Evolutionary conservation across 106 monocot genomes (phyloP).

Genomic region (Dendrobium catenatum): DNA sequence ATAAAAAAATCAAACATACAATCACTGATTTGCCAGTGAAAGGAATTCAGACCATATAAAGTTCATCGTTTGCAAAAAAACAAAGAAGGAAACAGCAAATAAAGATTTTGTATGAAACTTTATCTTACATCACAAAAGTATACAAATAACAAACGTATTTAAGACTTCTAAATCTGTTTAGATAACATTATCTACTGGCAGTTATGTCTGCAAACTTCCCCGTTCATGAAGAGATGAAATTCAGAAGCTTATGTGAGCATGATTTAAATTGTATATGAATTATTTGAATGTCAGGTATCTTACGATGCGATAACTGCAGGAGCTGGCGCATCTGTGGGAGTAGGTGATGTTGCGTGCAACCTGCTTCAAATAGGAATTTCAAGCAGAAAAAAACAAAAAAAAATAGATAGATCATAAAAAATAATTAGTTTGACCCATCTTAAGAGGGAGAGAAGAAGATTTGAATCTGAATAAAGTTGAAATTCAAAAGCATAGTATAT

Average conservation of each 20-base stretch:
- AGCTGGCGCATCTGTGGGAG: background rate
- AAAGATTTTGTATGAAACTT: background rate
- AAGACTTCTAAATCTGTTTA: too few species aligned
- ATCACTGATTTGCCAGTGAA: background rate
- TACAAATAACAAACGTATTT: background rate
- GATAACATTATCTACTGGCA: too few species aligned
- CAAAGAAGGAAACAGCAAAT: background rate
- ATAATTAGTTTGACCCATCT: background rate
- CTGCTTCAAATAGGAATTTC: conserved; percentile 3
- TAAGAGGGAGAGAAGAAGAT: background rate
- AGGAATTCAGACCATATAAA: background rate
- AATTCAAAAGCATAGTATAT: background rate
- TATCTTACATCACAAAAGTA: background rate
- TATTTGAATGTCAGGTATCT: background rate
- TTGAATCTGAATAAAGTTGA: background rate
- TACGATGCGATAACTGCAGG: conserved; percentile 3
- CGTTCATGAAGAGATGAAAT: too few species aligned
- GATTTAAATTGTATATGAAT: background rate
- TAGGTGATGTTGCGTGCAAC: background rate
- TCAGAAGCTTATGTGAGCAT: too few species aligned
- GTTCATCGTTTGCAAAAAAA: background rate
- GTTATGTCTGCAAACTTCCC: too few species aligned
- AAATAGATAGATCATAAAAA: background rate
- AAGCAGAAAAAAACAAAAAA: background rate
- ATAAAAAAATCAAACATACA: background rate